Evolutionary conservation across 2,329 filamentous ascomycete genomes (phyloP), one percentile per base, ranked within the genome.

Genomic region (Clonostachys rhizophaga): DNA sequence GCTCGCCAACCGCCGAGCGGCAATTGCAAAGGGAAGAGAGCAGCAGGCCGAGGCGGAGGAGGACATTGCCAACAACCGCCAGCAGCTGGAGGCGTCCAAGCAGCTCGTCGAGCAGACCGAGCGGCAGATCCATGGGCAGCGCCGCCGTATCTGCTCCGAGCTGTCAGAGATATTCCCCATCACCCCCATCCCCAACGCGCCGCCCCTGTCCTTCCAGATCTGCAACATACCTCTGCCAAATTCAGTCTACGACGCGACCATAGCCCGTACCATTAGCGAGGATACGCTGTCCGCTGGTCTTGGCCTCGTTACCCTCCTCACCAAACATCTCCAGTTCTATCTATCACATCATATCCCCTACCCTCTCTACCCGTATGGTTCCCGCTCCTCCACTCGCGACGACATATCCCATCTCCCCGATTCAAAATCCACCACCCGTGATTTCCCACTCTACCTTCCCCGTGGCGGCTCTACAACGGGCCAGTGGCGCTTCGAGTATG

Each of bases 401-500:
- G 83, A 87, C 6, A 87, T 96, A 40, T 81, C 76, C 17, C 69
- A 77, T 24, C 64, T 82, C 1, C 34, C 37, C 45, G 30, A 65
- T 79, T n/a, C 40, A 34, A 57, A 57, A 1, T 49, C 61, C 7
- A 67, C 79, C 47, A 78, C 84, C 42, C 75, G 84, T 46, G 84
- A 83, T 6, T 99, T 95, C 57, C 94, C 94, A 0, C 76, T 99
- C 0, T 91, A 91, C 65, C 61, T 82, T 0, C 76, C 76, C 0
- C 68, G 77, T 3, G 78, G 79, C 14, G 79, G 78, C 66, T 87
- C 70, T n/a, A 78, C 59, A 0, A 78, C 81, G 3, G 82, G 90
- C 0, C 83, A 91, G 42, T 97, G 92, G 70, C 84, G 92, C 3
- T 97, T 97, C 65, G 92, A 97, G 58, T 99, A 97, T 63, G 94